A percentile compares a stretch with the other conserved stretches of the same genome.
Evolutionary conservation across 495 filamentous ascomycete species (phyloP).

Genomic region (Trichoderma erinaceum): DNA sequence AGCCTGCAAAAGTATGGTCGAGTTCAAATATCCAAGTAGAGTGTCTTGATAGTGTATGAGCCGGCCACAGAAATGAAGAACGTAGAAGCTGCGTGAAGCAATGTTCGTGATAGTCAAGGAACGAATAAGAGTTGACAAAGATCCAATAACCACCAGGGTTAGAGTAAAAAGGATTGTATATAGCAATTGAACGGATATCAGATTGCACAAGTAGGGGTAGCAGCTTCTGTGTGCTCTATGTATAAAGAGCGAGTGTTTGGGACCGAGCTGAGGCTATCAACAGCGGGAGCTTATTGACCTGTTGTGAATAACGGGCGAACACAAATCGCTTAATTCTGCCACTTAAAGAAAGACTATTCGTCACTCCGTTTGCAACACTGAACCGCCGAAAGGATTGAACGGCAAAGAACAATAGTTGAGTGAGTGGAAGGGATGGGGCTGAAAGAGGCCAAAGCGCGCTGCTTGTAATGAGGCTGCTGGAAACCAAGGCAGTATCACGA

Average conservation of each 20-base stretch:
- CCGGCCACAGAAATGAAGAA: neutral
- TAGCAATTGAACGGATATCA: neutral
- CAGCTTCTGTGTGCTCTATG: too few species aligned
- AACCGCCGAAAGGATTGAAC: slow-evolving; percentile 10
- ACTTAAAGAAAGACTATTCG: neutral
- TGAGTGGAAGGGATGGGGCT: neutral
- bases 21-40: neutral
- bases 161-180: neutral
- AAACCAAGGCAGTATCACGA: neutral
- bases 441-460: neutral
- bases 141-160: neutral
- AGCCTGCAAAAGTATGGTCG: neutral
- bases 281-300: too few species aligned
- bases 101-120: neutral
- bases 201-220: neutral
- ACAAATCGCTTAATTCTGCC: neutral
- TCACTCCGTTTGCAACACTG: neutral
- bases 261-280: too few species aligned
- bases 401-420: neutral
- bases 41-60: neutral
- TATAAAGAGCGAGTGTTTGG: too few species aligned
- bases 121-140: neutral
- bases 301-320: neutral
- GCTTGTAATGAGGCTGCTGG: neutral
- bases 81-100: slow-evolving; percentile 16